Evolutionary conservation across 352 stramenopile genomes (phyloP).

Genomic region (Globisporangium orthogonon): DNA sequence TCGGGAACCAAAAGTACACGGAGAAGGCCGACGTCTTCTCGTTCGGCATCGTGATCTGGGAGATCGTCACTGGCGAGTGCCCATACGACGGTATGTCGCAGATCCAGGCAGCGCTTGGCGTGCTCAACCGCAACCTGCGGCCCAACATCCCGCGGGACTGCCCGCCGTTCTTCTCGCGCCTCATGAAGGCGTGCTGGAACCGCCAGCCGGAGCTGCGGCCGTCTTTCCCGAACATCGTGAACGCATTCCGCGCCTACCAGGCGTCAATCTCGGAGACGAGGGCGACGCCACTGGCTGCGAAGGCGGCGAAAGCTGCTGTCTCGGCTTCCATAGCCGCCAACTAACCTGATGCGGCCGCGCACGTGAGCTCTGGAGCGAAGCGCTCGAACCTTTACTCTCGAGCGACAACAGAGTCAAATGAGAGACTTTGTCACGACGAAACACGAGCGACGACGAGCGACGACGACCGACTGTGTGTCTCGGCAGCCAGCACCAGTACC

Average conservation of each 20-base stretch:
- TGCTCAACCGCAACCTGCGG: slow-evolving; percentile 65
- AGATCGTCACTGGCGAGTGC: slow-evolving; percentile 84
- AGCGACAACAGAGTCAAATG: too few species aligned
- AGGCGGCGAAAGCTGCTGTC: not conserved
- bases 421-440: too few species aligned
- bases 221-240: slow-evolving; percentile 64
- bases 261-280: slow-evolving; percentile 39
- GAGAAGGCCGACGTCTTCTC: slow-evolving; percentile 90
- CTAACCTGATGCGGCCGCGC: too few species aligned
- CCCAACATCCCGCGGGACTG: slow-evolving; percentile 59
- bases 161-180: slow-evolving; percentile 53
- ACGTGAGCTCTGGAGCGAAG: too few species aligned
- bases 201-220: slow-evolving; percentile 59
- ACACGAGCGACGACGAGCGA: too few species aligned
- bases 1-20: slow-evolving; percentile 86
- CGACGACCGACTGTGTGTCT: too few species aligned
- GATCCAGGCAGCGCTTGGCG: slow-evolving; percentile 63
- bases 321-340: too few species aligned
- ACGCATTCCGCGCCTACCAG: slow-evolving; percentile 54
- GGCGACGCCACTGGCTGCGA: slow-evolving; percentile 28
- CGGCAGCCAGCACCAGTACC: too few species aligned
- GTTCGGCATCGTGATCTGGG: slow-evolving; percentile 89
- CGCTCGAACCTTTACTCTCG: too few species aligned
- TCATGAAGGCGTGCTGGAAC: slow-evolving; percentile 77
- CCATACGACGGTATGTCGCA: slow-evolving; percentile 86